phyloP scores from a whole-genome alignment of 2,329 filamentous ascomycete species.

The Calonectria hawksworthii region DNA sequence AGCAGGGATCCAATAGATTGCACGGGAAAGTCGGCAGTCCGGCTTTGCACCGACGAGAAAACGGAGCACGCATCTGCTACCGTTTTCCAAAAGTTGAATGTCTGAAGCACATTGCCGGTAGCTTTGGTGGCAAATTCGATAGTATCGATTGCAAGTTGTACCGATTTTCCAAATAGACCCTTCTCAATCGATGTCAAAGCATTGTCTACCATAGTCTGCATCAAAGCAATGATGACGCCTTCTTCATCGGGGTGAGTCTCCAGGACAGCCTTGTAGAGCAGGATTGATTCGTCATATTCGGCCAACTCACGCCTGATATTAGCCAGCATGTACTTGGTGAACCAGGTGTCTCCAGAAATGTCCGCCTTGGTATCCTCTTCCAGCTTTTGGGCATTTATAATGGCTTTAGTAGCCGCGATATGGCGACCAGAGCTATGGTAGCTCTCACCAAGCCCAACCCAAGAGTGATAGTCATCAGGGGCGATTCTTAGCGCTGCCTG shows the following conservation, averaged over 20 bases:
- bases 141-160: slow-evolving; percentile 77
- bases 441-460: slow-evolving; percentile 96
- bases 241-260: slow-evolving; percentile 79
- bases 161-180: slow-evolving; percentile 88
- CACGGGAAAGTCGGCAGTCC: slow-evolving; percentile 73
- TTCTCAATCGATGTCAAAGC: slow-evolving; percentile 83
- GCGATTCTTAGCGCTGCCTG: slow-evolving; percentile 88
- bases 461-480: slow-evolving; percentile 92
- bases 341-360: slow-evolving; percentile 83
- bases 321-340: slow-evolving; percentile 95
- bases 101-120: slow-evolving; percentile 71
- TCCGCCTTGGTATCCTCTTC: slow-evolving; percentile 70
- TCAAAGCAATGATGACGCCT: slow-evolving; percentile 87
- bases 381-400: slow-evolving; percentile 85
- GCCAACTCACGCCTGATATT: slow-evolving; percentile 94
- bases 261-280: slow-evolving; percentile 82
- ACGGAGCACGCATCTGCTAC: slow-evolving; percentile 90
- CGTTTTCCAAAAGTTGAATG: slow-evolving; percentile 97
- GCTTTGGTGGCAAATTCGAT: slow-evolving; percentile 77
- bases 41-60: slow-evolving; percentile 83
- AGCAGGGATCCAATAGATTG: slow-evolving; percentile 72
- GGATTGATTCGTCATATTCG: slow-evolving; percentile 87
- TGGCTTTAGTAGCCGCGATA: slow-evolving; percentile 93
- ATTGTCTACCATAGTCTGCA: slow-evolving; percentile 90
- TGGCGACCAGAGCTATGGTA: slow-evolving; percentile 95